These are phyloP conservation scores for Nicotiana tomentosiformis DNA, from an alignment of 257 asterid species.

Conservation along the genomic window DNA sequence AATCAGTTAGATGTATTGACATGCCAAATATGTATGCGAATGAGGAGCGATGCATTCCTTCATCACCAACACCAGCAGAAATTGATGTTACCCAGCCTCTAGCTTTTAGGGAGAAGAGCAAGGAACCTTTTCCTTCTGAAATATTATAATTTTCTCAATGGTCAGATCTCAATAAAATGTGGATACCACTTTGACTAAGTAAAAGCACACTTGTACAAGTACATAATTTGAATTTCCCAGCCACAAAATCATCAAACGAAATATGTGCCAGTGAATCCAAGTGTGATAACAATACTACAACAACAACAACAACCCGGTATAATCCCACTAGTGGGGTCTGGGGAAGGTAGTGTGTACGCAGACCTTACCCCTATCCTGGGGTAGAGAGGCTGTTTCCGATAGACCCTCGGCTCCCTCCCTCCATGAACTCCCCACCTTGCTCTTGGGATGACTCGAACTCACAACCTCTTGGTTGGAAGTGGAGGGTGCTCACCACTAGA, in stretches of 20 bases:
- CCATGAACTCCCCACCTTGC: too few relatives aligned
- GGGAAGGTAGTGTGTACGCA: too few relatives aligned
- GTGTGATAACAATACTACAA: neutral
- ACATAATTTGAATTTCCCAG: neutral
- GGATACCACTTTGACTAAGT: neutral
- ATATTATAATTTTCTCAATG: slow-evolving; percentile 2
- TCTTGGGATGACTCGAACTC: too few relatives aligned
- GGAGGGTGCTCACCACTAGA: too few relatives aligned
- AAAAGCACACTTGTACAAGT: neutral
- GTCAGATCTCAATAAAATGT: neutral
- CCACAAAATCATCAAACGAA: neutral
- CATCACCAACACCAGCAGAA: slow-evolving; percentile 96
- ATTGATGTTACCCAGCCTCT: slow-evolving; percentile 83
- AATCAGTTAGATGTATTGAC: slow-evolving; percentile 87
- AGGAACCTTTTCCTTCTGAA: slow-evolving; percentile 97
- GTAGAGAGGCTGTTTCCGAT: too few relatives aligned
- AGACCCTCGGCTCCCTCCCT: too few relatives aligned
- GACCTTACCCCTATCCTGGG: too few relatives aligned
- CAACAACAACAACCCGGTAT: too few relatives aligned
- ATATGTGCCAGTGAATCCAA: neutral
- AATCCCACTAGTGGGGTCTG: too few relatives aligned
- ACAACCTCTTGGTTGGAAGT: too few relatives aligned
- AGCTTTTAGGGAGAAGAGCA: slow-evolving; percentile 76
- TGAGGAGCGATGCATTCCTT: slow-evolving; percentile 80
- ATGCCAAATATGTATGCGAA: slow-evolving; percentile 82